These are phyloP conservation scores for Plectranthus barbatus DNA, from an alignment of 257 asterid genomes.

Conservation along the genomic window DNA sequence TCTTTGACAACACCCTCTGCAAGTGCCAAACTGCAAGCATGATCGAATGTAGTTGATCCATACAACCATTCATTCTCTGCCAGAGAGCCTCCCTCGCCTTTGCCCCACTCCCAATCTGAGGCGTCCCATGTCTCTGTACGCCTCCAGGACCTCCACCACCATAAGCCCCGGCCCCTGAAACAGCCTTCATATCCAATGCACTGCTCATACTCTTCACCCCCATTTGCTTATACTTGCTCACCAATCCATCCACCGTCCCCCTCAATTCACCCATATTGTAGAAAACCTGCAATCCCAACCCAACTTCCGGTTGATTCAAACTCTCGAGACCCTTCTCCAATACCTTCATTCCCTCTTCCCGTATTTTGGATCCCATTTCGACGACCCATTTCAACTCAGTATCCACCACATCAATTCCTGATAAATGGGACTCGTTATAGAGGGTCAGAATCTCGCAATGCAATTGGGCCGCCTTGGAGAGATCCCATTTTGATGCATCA, in stretches of 20 bases:
- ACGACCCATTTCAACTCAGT: constrained; percentile 76
- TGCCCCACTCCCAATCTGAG: constrained; percentile 76
- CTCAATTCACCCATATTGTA: constrained; percentile 96
- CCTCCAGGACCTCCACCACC: constrained; percentile 90
- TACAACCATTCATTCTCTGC: constrained; percentile 84
- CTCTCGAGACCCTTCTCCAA: constrained; percentile 90
- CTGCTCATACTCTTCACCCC: constrained; percentile 66
- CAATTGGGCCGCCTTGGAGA: constrained; percentile 83
- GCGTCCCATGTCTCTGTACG: constrained; percentile 87
- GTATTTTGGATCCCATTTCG: constrained; percentile 66
- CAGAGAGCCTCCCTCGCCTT: constrained; percentile 94
- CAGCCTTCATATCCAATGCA: constrained; percentile 93
- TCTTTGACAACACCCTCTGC: constrained; percentile 96
- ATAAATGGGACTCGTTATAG: constrained; percentile 56
- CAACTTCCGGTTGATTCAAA: constrained; percentile 93
- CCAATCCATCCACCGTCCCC: constrained; percentile 80
- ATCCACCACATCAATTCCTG: constrained; percentile 83
- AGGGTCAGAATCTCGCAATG: constrained; percentile 75
- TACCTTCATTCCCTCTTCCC: constrained; percentile 82
- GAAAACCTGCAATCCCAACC: constrained; percentile 92
- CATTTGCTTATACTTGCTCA: constrained; percentile 75
- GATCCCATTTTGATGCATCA: constrained; percentile 65
- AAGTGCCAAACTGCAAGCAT: constrained; percentile 94
- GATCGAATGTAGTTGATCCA: constrained; percentile 81
- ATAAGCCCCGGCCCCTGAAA: constrained; percentile 54